A percentile compares a stretch with the other conserved stretches of the same genome.
phyloP scores from a whole-genome alignment of 208 protist genomes.

The Trypanosoma boissoni region DNA sequence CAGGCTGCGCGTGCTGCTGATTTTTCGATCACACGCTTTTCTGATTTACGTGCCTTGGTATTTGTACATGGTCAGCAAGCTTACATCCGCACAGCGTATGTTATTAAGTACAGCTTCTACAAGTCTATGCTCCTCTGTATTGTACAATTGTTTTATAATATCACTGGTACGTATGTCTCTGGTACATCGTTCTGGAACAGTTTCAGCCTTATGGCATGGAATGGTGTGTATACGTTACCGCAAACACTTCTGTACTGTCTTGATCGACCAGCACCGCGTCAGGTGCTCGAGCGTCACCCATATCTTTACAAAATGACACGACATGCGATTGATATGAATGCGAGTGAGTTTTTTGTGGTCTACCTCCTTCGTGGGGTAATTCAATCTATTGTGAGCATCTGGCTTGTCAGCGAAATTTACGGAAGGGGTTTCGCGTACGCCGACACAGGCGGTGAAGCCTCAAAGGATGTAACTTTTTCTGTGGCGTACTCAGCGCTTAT shows the following conservation, averaged over 20 bases:
- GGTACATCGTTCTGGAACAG: slow-evolving; percentile 91
- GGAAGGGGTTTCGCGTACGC: slow-evolving; percentile 34
- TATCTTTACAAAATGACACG: slow-evolving; percentile 78
- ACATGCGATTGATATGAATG: slow-evolving; percentile 44
- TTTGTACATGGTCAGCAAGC: slow-evolving; percentile 95
- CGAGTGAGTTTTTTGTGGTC: slow-evolving; percentile 58
- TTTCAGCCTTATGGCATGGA: slow-evolving; percentile 87
- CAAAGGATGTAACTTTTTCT: slow-evolving; percentile 75
- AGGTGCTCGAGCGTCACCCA: slow-evolving; percentile 65
- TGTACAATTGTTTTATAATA: slow-evolving; percentile 90
- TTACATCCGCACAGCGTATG: slow-evolving; percentile 87
- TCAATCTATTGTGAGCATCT: slow-evolving; percentile 72
- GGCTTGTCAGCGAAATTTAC: slow-evolving; percentile 43
- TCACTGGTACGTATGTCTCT: slow-evolving; percentile 55
- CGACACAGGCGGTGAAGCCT: slow-evolving; percentile 27
- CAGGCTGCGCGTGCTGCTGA: slow-evolving; percentile 94
- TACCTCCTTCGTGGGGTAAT: slow-evolving; percentile 72
- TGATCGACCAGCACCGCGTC: slow-evolving; percentile 77
- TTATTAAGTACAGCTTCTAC: slow-evolving; percentile 98
- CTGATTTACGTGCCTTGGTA: slow-evolving; percentile 89
- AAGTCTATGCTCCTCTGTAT: slow-evolving; percentile 95
- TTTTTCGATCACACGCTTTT: slow-evolving; percentile 93
- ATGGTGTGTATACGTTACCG: slow-evolving; percentile 89
- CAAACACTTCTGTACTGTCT: slow-evolving; percentile 89
- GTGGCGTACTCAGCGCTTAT: slow-evolving; percentile 88